These are phyloP conservation scores for Phylloporus sp. DNA, from an alignment of 768 basidiomycete genomes.

Conservation along the genomic window DNA sequence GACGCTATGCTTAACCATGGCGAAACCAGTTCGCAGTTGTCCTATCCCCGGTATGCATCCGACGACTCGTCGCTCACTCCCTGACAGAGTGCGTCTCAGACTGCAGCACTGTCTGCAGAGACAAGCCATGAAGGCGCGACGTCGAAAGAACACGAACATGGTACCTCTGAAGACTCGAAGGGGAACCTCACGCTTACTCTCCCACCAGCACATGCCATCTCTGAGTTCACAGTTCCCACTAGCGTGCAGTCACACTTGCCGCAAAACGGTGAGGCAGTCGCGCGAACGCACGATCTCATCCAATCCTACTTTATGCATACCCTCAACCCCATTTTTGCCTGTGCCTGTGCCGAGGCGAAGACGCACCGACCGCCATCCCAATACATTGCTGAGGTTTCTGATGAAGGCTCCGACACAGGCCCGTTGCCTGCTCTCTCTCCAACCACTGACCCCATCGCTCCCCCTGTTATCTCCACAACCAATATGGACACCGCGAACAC, in stretches of 20 bases:
- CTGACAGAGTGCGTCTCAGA: constrained; percentile 75
- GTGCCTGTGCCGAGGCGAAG: not conserved
- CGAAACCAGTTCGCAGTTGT: not conserved
- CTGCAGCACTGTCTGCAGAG: constrained; percentile 15
- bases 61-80: constrained; percentile 66
- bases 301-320: not conserved
- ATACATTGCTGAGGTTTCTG: constrained; percentile 22
- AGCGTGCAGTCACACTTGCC: constrained; percentile 5
- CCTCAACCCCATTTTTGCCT: not conserved
- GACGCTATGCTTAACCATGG: not conserved
- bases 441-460: not conserved
- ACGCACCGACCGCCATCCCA: constrained; percentile 21
- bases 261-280: not conserved
- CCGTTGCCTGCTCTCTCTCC: not conserved
- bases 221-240: constrained; percentile 27
- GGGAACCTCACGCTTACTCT: constrained; percentile 17
- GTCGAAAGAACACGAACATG: constrained; percentile 3
- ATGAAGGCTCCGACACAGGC: constrained; percentile 13
- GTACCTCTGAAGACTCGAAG: not conserved
- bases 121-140: constrained; percentile 13
- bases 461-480: not conserved
- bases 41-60: constrained; percentile 35
- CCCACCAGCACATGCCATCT: constrained; percentile 27
- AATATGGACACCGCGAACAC: not conserved
- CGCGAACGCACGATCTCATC: not conserved